Base-by-base conservation (phyloP, 768 basidiomycete genomes). In the Kwoniella heveanensis region DNA sequence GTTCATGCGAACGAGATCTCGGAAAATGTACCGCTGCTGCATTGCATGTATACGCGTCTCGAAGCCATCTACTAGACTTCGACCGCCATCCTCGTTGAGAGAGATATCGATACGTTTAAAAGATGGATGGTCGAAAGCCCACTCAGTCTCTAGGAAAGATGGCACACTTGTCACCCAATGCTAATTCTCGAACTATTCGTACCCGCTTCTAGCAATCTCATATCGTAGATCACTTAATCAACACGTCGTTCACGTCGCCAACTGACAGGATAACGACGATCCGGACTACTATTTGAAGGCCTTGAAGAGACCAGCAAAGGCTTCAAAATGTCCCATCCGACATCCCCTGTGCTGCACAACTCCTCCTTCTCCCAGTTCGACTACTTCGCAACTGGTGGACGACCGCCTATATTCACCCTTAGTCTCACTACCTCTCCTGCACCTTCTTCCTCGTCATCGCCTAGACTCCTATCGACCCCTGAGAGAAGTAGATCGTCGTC, bases 331-430 rank as follows among this genome's bases (percentile, higher is more conserved):
- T 49, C 48, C 25, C 62, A 57, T 30, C 51, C 69, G 25, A 60
- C 68, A 19, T 67, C 69, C 4, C 64, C 66, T n/a, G 39, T 68
- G 6, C 54, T 71, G 12, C 27, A 24, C 48, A 71, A 71, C 60
- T 71, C 69, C 17, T 67, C 66, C 25, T 71, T 71, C 55, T 50
- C 66, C 7, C 62, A 64, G 24, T 56, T 63, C 53, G 66, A 71
- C 57, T 67, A 65, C 39, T 71, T 71, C 53, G 58, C 62, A 17
- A 36, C 62, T 17, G 29, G 21, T 26, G 27, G 30, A n/a, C 48
- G 25, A 10, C 37, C 54, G 44, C 68, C 60, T n/a, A 62, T 53
- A 4, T 53, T 60, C 58, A 60, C 48, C 6, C 37, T 60, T 46
- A 29, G 49, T 36, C 27, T 49, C 26, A 55, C 64, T 21, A 26